Evolutionary conservation across 768 basidiomycete species (phyloP).

Genomic region (Dentipellis fragilis): DNA sequence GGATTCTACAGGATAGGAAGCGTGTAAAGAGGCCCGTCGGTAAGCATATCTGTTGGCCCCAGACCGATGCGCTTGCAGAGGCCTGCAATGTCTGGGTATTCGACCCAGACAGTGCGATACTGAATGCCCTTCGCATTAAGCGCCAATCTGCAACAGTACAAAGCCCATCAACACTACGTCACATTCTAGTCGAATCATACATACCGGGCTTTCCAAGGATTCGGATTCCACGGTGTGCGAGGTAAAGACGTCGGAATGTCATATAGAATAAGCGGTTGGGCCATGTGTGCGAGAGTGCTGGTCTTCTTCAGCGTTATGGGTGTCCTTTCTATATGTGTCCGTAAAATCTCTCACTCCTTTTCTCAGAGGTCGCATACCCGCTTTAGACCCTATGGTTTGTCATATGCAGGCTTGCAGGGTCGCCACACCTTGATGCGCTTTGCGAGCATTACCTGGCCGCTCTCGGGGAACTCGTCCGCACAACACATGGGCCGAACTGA

Average conservation of each 20-base stretch:
- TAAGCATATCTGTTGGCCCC: constrained; percentile 16
- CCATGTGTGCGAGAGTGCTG: not conserved
- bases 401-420: no score
- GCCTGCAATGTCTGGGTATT: constrained; percentile 13
- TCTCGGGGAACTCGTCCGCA: no score
- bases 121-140: constrained; percentile 10
- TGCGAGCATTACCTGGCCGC: no score
- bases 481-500: no score
- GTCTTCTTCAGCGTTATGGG: no score
- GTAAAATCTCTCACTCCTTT: no score
- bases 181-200: not conserved
- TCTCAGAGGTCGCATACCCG: no score
- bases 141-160: not conserved
- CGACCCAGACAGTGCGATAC: constrained; percentile 12
- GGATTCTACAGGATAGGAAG: constrained; percentile 15
- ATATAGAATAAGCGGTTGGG: constrained; percentile 9
- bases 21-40: constrained; percentile 19
- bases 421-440: no score
- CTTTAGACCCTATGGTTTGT: no score
- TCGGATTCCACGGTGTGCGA: constrained; percentile 13
- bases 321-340: no score
- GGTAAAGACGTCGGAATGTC: constrained; percentile 8
- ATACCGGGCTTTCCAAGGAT: constrained; percentile 13
- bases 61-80: constrained; percentile 3
- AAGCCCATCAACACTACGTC: no score